Conservation (phyloP, 164 flowering plant genomes). For the Kingdonia uniflora region DNA sequence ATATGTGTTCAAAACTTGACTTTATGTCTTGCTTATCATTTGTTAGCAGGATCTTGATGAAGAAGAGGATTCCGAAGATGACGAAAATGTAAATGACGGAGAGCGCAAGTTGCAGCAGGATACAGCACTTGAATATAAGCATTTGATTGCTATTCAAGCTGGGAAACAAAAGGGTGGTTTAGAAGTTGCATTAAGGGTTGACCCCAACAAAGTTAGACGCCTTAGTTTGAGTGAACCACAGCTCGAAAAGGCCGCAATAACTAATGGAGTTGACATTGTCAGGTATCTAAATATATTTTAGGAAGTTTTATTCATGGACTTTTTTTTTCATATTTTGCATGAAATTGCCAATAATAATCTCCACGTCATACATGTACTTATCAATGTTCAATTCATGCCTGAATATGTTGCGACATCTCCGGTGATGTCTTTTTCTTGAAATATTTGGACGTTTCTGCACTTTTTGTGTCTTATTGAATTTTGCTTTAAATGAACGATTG, state of each 20-base stretch:
- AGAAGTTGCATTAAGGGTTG: slow-evolving; percentile 19
- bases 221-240: slow-evolving; percentile 33
- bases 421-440: not conserved
- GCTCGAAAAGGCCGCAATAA: slow-evolving; percentile 25
- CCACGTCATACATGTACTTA: not conserved
- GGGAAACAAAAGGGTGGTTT: slow-evolving; percentile 26
- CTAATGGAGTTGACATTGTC: slow-evolving; percentile 23
- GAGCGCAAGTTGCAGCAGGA: slow-evolving; percentile 14
- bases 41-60: slow-evolving; percentile 12
- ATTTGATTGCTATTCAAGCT: slow-evolving; percentile 32
- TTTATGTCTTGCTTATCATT: slow-evolving; percentile 2
- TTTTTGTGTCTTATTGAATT: not conserved
- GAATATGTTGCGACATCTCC: not conserved
- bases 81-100: slow-evolving; percentile 19
- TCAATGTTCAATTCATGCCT: not conserved
- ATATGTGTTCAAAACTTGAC: too few species aligned
- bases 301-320: not conserved
- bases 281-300: slow-evolving; percentile 16
- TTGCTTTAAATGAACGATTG: too few species aligned
- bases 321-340: not conserved
- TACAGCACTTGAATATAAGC: slow-evolving; percentile 26
- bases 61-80: slow-evolving; percentile 16
- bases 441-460: not conserved
- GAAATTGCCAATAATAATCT: too few species aligned
- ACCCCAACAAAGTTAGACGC: slow-evolving; percentile 19